A percentile compares a stretch with the other conserved stretches of the same genome.
Evolutionary conservation across 140 eudicot species (phyloP).

Genomic region (Ambrosia hybrid): DNA sequence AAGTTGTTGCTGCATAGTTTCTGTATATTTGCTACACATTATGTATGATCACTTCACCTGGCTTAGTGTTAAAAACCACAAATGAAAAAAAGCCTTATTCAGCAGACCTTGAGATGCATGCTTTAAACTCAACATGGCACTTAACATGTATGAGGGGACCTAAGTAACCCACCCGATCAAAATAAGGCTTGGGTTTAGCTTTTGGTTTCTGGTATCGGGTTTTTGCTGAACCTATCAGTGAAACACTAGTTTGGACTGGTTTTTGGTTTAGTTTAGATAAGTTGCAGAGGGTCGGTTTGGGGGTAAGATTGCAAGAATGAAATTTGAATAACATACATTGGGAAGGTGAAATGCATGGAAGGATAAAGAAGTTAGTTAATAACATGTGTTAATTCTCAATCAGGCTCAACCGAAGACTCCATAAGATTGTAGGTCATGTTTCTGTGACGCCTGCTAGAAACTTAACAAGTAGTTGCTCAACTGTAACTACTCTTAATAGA

Average conservation of each 20-base stretch:
- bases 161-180: too few species aligned
- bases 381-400: neutral
- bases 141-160: too few species aligned
- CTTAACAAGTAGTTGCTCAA: neutral
- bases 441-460: neutral
- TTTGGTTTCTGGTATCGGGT: too few species aligned
- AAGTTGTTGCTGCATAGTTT: constrained; percentile 9
- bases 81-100: constrained; percentile 7
- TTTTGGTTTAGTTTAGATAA: too few species aligned
- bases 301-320: neutral
- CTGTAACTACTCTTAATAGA: neutral
- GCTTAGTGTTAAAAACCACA: neutral
- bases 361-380: neutral
- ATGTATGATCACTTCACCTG: neutral
- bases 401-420: neutral
- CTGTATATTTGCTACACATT: constrained; percentile 21
- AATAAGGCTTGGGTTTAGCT: too few species aligned
- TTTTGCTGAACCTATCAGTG: too few species aligned
- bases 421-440: neutral
- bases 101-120: neutral
- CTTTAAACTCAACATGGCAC: too few species aligned
- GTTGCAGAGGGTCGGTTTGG: neutral
- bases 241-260: too few species aligned
- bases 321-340: neutral
- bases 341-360: neutral